phyloP scores from a whole-genome alignment of 2,329 filamentous ascomycete genomes.

The Gyromitra esculenta region DNA sequence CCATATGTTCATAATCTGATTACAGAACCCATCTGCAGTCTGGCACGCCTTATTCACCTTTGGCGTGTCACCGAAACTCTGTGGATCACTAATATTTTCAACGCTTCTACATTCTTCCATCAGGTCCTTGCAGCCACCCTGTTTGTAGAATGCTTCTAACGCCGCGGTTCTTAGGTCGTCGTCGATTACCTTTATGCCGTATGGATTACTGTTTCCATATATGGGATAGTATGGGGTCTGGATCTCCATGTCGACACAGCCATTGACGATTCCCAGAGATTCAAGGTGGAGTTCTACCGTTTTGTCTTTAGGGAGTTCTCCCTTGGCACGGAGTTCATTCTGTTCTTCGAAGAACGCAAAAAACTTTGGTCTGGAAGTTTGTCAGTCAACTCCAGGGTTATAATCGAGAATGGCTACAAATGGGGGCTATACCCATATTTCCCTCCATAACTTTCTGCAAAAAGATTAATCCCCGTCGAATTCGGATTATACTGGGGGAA shows the following conservation, averaged over 20 bases:
- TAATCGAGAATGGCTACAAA: not conserved
- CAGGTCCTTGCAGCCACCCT: constrained; percentile 67
- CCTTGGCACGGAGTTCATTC: constrained; percentile 67
- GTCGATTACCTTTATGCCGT: constrained; percentile 69
- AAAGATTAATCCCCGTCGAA: constrained; percentile 70
- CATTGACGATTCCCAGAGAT: constrained; percentile 76
- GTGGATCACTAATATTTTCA: constrained; percentile 61
- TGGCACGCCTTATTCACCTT: constrained; percentile 60
- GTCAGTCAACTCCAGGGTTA: not conserved
- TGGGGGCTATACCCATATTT: constrained; percentile 71
- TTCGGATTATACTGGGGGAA: constrained; percentile 69
- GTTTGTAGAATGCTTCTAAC: constrained; percentile 63
- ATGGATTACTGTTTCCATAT: constrained; percentile 73
- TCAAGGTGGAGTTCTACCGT: constrained; percentile 70
- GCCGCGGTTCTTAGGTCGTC: constrained; percentile 65
- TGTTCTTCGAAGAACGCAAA: constrained; percentile 67
- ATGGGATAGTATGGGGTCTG: constrained; percentile 69
- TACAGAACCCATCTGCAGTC: constrained; percentile 59
- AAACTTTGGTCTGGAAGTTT: constrained; percentile 45
- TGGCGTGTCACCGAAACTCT: constrained; percentile 61
- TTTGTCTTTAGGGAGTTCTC: constrained; percentile 64
- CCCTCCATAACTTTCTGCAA: constrained; percentile 76
- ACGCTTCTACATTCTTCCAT: constrained; percentile 67
- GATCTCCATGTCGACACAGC: constrained; percentile 72
- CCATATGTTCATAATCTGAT: constrained; percentile 28